phyloP scores from a whole-genome alignment of 495 filamentous ascomycete genomes.

The Aspergillus sparsus region DNA sequence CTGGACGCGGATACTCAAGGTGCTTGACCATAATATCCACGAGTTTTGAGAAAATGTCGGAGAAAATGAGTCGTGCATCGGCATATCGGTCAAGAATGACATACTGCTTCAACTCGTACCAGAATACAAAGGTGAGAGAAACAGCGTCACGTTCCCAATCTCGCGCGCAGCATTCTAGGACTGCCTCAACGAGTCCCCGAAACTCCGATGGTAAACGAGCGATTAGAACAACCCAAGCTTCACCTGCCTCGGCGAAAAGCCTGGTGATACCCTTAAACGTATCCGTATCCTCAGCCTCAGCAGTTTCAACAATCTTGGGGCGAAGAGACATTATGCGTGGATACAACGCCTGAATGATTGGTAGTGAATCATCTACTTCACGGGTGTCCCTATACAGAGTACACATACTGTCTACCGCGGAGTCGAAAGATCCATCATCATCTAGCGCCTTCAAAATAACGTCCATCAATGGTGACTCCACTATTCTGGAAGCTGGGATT shows the following conservation, averaged over 20 bases:
- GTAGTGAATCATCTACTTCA: conserved; percentile 81
- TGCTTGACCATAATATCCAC: conserved; percentile 94
- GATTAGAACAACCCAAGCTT: conserved; percentile 89
- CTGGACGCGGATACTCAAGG: conserved; percentile 81
- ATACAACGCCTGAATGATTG: conserved; percentile 80
- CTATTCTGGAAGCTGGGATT: conserved; percentile 78
- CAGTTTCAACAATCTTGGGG: conserved; percentile 74
- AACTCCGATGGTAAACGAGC: conserved; percentile 81
- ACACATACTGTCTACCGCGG: conserved; percentile 91
- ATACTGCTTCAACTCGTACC: conserved; percentile 98
- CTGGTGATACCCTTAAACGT: conserved; percentile 83
- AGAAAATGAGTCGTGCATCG: conserved; percentile 70
- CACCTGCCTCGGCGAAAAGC: conserved; percentile 90
- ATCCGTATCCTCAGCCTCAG: conserved; percentile 81
- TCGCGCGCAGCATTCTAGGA: conserved; percentile 84
- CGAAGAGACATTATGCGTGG: conserved; percentile 76
- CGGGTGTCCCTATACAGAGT: conserved; percentile 88
- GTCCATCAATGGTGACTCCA: conserved; percentile 81
- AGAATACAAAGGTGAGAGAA: conserved; percentile 90
- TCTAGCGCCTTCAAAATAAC: conserved; percentile 75
- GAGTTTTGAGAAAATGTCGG: conserved; percentile 79
- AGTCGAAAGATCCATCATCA: conserved; percentile 74
- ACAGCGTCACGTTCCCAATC: conserved; percentile 89
- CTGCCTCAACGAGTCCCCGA: conserved; percentile 80
- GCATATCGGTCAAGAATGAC: conserved; percentile 85